Evolutionary conservation across 768 basidiomycete genomes (phyloP).

Genomic region (Hygrocybe coccinea): DNA sequence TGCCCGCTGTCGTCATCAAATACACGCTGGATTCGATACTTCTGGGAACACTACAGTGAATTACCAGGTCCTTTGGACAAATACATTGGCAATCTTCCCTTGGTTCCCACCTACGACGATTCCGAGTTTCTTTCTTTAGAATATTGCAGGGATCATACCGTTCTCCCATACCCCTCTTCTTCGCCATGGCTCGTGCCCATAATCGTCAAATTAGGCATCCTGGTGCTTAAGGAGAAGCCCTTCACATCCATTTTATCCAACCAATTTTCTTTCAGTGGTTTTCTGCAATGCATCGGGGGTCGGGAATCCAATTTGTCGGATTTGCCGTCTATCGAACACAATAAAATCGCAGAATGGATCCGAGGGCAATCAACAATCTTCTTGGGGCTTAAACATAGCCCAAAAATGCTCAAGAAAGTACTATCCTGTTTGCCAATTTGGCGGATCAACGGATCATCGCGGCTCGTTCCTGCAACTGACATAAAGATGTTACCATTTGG

Average conservation of each 20-base stretch:
- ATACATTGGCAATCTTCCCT: background rate
- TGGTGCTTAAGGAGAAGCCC: background rate
- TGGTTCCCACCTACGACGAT: background rate
- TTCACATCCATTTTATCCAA: no score
- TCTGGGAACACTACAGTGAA: background rate
- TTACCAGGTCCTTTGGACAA: background rate
- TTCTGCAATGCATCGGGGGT: no score
- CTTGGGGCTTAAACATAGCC: no score
- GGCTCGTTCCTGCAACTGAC: conserved; percentile 1
- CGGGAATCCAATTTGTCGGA: no score
- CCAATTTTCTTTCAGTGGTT: no score
- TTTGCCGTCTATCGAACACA: no score
- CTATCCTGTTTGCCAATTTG: conserved; percentile 31
- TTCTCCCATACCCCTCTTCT: background rate
- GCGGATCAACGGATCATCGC: conserved; percentile 14
- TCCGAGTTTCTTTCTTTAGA: background rate
- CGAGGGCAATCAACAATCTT: no score
- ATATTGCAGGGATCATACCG: background rate
- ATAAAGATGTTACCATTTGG: conserved; percentile 21
- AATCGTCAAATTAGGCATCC: background rate
- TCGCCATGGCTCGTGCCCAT: background rate
- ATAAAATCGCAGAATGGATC: no score
- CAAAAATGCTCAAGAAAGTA: no score
- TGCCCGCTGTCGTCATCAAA: background rate
- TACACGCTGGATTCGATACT: background rate